A percentile compares a stretch with the other conserved stretches of the same genome.
These are phyloP conservation scores for Metschnikowia baotianmanensis DNA, from an alignment of 805 yeast species.

Conservation along the genomic window DNA sequence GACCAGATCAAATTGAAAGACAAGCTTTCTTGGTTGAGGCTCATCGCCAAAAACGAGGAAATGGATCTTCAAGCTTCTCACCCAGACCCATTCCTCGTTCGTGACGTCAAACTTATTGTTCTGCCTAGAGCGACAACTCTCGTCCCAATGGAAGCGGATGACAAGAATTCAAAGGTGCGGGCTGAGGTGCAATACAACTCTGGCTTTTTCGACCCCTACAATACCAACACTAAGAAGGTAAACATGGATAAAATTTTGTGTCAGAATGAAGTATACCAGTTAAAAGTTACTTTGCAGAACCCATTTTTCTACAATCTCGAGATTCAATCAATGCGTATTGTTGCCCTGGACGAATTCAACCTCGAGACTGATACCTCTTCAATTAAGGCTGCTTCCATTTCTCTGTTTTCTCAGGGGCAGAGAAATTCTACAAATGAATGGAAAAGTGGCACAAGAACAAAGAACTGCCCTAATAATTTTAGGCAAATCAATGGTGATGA, in stretches of 20 bases:
- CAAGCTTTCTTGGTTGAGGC: constrained; percentile 25
- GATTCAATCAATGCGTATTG: constrained; percentile 47
- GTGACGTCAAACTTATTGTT: constrained; percentile 42
- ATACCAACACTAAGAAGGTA: constrained; percentile 26
- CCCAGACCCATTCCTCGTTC: constrained; percentile 72
- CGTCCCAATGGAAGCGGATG: constrained; percentile 5
- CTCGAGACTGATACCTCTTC: constrained; percentile 24
- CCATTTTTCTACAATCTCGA: constrained; percentile 77
- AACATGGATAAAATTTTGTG: constrained; percentile 48
- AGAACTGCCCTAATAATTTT: neutral
- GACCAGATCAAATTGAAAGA: constrained; percentile 54
- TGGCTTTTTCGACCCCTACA: constrained; percentile 52
- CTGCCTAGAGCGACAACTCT: constrained; percentile 7
- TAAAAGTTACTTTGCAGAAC: constrained; percentile 62
- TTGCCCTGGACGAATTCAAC: constrained; percentile 26
- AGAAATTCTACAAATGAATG: constrained; percentile 1
- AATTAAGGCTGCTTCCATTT: neutral
- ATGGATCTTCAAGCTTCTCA: constrained; percentile 40
- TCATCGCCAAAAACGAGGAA: constrained; percentile 23
- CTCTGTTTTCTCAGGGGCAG: constrained; percentile 3
- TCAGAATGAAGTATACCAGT: constrained; percentile 53
- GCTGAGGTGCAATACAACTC: constrained; percentile 7
- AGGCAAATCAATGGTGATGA: neutral
- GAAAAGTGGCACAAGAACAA: constrained; percentile 2
- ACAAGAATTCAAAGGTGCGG: constrained; percentile 3